Percentiles rank a stretch among this genome's conserved stretches.
phyloP scores from a whole-genome alignment of 2,329 filamentous ascomycete genomes.

The Fusarium sp. region DNA sequence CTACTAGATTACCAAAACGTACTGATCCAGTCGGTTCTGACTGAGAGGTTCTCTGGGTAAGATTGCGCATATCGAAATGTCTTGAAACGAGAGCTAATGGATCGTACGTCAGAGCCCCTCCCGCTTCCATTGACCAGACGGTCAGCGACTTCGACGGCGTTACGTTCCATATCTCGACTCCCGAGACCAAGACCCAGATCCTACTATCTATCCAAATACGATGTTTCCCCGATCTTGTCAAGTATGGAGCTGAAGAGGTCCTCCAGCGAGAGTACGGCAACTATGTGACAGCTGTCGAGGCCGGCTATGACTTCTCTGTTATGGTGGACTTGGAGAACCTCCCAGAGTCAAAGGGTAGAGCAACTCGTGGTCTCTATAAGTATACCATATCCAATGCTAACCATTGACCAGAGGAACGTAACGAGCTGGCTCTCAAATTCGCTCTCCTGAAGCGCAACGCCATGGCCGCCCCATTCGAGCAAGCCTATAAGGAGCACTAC shows the following conservation, averaged over 20 bases:
- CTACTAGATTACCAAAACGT: constrained; percentile 99
- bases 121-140: constrained; percentile 93
- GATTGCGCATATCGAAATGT: constrained; percentile 35
- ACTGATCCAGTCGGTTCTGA: constrained; percentile 94
- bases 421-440: constrained; percentile 87
- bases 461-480: constrained; percentile 98
- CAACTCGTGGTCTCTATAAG: neutral
- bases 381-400: constrained; percentile 20
- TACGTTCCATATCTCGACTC: constrained; percentile 97
- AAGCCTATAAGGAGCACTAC: constrained; percentile 94
- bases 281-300: constrained; percentile 88
- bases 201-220: constrained; percentile 93
- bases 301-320: constrained; percentile 96
- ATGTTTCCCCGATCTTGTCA: constrained; percentile 91
- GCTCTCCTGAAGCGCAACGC: constrained; percentile 96
- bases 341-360: constrained; percentile 78
- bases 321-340: constrained; percentile 88
- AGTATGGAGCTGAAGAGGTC: constrained; percentile 92
- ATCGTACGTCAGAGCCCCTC: constrained; percentile 74
- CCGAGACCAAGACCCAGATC: constrained; percentile 92
- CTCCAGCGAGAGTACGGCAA: constrained; percentile 93
- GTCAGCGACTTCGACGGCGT: constrained; percentile 99
- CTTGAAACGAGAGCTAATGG: constrained; percentile 50
- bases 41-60: constrained; percentile 92
- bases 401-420: constrained; percentile 73